Conservation (phyloP, 2,329 filamentous ascomycete genomes). For the Berkeleyomyces basicola region DNA sequence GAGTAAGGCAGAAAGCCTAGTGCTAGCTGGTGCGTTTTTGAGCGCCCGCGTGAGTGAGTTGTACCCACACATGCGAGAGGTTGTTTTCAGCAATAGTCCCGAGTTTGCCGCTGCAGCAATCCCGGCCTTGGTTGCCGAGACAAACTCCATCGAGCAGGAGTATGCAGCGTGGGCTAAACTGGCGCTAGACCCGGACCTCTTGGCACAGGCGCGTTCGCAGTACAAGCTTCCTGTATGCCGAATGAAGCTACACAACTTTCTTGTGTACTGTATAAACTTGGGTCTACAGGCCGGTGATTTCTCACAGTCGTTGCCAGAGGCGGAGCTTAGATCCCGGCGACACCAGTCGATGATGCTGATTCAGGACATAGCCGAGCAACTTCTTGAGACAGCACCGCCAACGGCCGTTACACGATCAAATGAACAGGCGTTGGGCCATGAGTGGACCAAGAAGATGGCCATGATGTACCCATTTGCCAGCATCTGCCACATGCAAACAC, state of each 20-base stretch:
- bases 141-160: background rate
- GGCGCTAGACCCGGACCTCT: background rate
- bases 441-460: conserved; percentile 11
- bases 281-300: background rate
- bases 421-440: background rate
- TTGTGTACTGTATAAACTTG: conserved; percentile 9
- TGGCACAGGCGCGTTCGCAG: background rate
- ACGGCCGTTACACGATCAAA: background rate
- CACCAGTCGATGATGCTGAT: conserved; percentile 4
- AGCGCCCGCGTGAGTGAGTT: conserved; percentile 4
- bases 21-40: conserved; percentile 3
- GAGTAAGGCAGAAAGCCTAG: background rate
- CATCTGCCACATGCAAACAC: conserved; percentile 12
- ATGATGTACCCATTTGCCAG: conserved; percentile 13
- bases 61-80: conserved; percentile 7
- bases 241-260: conserved; percentile 10
- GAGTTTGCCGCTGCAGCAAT: conserved; percentile 6
- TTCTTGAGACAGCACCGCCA: conserved; percentile 9
- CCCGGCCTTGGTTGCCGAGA: background rate
- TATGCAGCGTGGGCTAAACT: background rate
- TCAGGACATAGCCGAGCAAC: conserved; percentile 4
- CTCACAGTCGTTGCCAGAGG: background rate
- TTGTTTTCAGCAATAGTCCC: background rate
- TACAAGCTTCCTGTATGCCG: conserved; percentile 11
- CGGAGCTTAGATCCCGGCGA: background rate